Evolutionary conservation across 2,329 filamentous ascomycete species (phyloP).

Genomic region (Shiraia sp.): DNA sequence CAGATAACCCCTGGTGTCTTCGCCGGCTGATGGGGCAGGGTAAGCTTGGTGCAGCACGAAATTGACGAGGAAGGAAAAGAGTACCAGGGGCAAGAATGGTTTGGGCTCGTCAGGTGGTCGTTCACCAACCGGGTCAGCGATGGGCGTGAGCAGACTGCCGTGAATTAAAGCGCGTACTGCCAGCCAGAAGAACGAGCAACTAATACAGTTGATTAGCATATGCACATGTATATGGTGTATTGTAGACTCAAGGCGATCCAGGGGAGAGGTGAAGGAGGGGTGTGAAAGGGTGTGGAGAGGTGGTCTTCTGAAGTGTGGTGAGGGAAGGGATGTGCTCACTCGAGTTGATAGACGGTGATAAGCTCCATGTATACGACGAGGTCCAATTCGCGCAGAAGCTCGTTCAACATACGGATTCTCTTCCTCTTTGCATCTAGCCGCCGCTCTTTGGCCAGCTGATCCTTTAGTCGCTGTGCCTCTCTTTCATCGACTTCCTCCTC

Average conservation of each 20-base stretch:
- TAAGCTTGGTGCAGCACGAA: constrained; percentile 56
- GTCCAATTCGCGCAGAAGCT: constrained; percentile 61
- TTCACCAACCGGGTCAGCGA: constrained; percentile 53
- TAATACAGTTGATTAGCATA: constrained; percentile 31
- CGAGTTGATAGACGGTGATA: constrained; percentile 65
- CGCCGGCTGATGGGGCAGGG: constrained; percentile 48
- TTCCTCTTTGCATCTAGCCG: constrained; percentile 41
- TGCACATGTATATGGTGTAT: background rate
- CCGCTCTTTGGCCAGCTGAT: constrained; percentile 27
- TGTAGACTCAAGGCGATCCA: background rate
- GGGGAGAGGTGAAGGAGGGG: constrained; percentile 3
- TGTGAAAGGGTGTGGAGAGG: constrained; percentile 25
- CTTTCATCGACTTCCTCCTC: constrained; percentile 20
- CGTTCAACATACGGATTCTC: constrained; percentile 52
- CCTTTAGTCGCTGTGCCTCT: constrained; percentile 22
- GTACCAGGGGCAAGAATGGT: constrained; percentile 58
- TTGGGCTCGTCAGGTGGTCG: constrained; percentile 54
- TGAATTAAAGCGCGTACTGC: constrained; percentile 59
- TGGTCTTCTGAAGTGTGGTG: too few relatives aligned
- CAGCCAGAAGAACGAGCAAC: constrained; percentile 63
- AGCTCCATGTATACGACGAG: constrained; percentile 65
- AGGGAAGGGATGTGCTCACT: constrained; percentile 47
- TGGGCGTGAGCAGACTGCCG: constrained; percentile 62
- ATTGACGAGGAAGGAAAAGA: constrained; percentile 60
- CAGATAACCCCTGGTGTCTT: constrained; percentile 58